Conservation (phyloP, 108 stramenopile genomes). For the Nitzschia inconspicua region DNA sequence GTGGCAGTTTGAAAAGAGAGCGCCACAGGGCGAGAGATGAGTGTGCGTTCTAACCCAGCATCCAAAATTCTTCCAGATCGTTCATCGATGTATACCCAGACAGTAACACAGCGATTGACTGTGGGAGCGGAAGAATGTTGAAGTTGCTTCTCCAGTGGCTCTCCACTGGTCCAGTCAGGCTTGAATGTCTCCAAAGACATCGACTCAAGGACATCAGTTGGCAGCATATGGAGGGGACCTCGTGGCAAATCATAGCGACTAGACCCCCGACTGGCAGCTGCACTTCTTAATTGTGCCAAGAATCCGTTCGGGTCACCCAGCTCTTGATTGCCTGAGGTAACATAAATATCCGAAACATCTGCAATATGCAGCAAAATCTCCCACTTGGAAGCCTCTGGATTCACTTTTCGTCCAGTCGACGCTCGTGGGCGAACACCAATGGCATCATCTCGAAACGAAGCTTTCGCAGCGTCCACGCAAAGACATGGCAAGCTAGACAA, state of each 20-base stretch:
- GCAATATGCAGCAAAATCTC: slow-evolving; percentile 80
- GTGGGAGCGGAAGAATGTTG: no score
- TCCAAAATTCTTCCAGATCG: slow-evolving; percentile 69
- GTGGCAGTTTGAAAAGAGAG: slow-evolving; percentile 64
- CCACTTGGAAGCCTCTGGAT: slow-evolving; percentile 61
- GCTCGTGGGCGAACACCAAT: slow-evolving; percentile 74
- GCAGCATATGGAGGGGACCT: slow-evolving; percentile 78
- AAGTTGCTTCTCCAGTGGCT: no score
- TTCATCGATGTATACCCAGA: slow-evolving; percentile 88
- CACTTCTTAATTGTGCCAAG: slow-evolving; percentile 19
- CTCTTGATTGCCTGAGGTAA: not conserved
- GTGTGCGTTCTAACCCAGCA: slow-evolving; percentile 73
- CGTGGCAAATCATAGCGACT: slow-evolving; percentile 81
- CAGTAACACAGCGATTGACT: slow-evolving; percentile 68
- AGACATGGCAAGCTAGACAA: slow-evolving; percentile 66
- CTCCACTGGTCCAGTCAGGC: slow-evolving; percentile 2
- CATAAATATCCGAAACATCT: slow-evolving; percentile 80
- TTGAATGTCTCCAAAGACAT: slow-evolving; percentile 41
- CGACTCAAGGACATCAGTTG: slow-evolving; percentile 64
- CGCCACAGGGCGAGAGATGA: slow-evolving; percentile 59
- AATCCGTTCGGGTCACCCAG: not conserved
- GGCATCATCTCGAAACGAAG: slow-evolving; percentile 83
- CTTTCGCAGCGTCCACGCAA: slow-evolving; percentile 71
- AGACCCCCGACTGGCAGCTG: slow-evolving; percentile 60
- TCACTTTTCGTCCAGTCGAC: slow-evolving; percentile 58